Percentiles rank a stretch among this genome's conserved stretches.
Evolutionary conservation across 441 rosid genomes (phyloP).

Genomic region (Eugenia klotzschiana): DNA sequence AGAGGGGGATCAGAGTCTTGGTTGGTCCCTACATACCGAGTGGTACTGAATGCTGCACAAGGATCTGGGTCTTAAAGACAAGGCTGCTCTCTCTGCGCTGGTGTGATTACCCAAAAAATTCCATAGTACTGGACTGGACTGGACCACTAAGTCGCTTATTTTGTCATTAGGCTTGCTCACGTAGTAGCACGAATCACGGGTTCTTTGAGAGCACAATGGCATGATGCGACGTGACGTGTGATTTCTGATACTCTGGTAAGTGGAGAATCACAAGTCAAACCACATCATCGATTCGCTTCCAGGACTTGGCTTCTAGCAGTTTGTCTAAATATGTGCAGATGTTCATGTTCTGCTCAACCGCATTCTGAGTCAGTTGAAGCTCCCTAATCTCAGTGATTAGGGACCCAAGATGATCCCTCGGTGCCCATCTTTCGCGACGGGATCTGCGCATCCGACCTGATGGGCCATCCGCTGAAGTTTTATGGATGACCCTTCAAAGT

Average conservation of each 20-base stretch:
- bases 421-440: not conserved
- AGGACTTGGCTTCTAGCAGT: not conserved
- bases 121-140: not conserved
- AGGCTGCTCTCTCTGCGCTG: not conserved
- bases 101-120: slow-evolving; percentile 16
- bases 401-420: not conserved
- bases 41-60: not conserved
- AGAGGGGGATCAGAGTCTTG: not conserved
- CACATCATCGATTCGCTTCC: not conserved
- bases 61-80: not conserved
- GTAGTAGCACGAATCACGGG: slow-evolving; percentile 13
- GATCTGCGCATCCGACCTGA: not conserved
- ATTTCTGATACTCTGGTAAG: not conserved
- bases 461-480: not conserved
- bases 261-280: not conserved
- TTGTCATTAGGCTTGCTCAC: not conserved
- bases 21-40: not conserved
- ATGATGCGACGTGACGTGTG: not conserved
- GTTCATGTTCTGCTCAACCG: not conserved
- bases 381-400: not conserved
- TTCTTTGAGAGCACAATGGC: not conserved
- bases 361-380: not conserved
- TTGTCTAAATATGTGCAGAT: not conserved
- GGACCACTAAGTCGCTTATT: not conserved
- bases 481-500: not conserved